These are phyloP conservation scores for Henningerozyma blattae DNA, from an alignment of 805 yeast species.

Conservation along the genomic window DNA sequence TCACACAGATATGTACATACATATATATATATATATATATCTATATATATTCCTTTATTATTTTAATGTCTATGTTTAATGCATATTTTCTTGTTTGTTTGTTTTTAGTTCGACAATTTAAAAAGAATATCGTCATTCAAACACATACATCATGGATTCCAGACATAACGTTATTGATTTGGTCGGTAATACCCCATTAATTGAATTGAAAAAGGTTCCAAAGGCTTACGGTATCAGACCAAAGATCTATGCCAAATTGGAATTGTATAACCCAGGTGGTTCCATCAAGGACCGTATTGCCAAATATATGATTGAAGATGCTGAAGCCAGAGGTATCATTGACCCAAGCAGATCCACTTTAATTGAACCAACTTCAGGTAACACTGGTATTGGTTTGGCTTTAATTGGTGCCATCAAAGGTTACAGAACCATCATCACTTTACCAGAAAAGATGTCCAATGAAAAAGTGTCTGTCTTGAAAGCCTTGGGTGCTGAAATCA, in stretches of 20 bases:
- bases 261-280: conserved; percentile 81
- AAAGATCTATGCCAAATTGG: conserved; percentile 59
- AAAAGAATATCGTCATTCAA: no score
- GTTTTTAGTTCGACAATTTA: no score
- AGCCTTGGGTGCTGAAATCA: conserved; percentile 83
- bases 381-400: conserved; percentile 86
- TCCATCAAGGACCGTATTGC: conserved; percentile 86
- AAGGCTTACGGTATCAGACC: conserved; percentile 68
- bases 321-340: conserved; percentile 64
- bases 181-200: conserved; percentile 79
- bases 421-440: conserved; percentile 73
- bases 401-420: conserved; percentile 80
- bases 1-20: no score
- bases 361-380: conserved; percentile 86
- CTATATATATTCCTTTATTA: no score
- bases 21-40: no score
- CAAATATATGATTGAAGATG: conserved; percentile 74
- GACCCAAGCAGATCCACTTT: conserved; percentile 70
- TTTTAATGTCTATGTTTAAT: no score
- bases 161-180: conserved; percentile 48
- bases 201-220: conserved; percentile 64
- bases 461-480: conserved; percentile 80
- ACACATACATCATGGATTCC: conserved; percentile 9
- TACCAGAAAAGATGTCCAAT: conserved; percentile 87
- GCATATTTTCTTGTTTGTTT: no score